phyloP scores from a whole-genome alignment of 805 yeast species.

The Sugiyamaella lignohabitans region DNA sequence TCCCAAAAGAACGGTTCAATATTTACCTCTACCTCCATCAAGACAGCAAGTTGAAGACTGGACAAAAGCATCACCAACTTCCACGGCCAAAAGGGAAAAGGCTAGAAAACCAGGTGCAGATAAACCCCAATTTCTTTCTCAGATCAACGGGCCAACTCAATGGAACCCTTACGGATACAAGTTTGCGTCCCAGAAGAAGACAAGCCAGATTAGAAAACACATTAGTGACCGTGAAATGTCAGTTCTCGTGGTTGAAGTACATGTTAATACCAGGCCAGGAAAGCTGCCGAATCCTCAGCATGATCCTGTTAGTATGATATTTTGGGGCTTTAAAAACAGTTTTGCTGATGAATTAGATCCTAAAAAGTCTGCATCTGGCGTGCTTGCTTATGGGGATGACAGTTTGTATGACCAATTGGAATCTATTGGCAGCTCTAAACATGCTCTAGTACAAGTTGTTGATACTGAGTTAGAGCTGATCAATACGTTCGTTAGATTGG shows the following conservation, averaged over 20 bases:
- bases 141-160: slow-evolving; percentile 12
- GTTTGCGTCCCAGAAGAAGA: slow-evolving; percentile 4
- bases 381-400: slow-evolving; percentile 26
- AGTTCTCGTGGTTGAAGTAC: slow-evolving; percentile 62
- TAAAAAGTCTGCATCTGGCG: slow-evolving; percentile 10
- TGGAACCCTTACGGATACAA: slow-evolving; percentile 2
- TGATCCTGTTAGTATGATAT: slow-evolving; percentile 54
- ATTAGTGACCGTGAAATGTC: slow-evolving; percentile 36
- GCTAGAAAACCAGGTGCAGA: neutral
- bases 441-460: slow-evolving; percentile 36
- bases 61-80: neutral
- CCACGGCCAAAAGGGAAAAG: neutral
- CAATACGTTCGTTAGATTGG: slow-evolving; percentile 46
- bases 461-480: slow-evolving; percentile 56
- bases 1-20: neutral
- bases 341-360: slow-evolving; percentile 25
- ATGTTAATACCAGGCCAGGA: slow-evolving; percentile 45
- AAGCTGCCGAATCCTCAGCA: slow-evolving; percentile 57
- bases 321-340: slow-evolving; percentile 56
- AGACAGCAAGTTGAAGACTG: slow-evolving; percentile 5
- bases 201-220: neutral
- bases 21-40: slow-evolving; percentile 10
- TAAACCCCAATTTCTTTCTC: slow-evolving; percentile 1
- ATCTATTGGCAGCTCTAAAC: neutral
- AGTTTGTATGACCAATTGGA: slow-evolving; percentile 2